Base-by-base conservation (phyloP, 2,329 filamentous ascomycete genomes). In the Lecanosticta acicola region DNA sequence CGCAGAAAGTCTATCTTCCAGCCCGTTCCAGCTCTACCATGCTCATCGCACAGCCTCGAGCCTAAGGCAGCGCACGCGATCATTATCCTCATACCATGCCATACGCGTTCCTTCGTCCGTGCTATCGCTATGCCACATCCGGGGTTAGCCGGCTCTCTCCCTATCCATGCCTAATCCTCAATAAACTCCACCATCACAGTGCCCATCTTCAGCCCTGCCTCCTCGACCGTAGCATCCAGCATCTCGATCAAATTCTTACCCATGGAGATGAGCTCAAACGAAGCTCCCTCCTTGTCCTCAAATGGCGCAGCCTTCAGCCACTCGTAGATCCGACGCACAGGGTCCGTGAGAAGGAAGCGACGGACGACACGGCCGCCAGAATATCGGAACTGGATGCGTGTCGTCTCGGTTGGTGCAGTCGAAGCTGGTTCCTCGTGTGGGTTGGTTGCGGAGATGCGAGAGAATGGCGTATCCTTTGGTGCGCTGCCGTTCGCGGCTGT, bases 181-280 rank as follows among this genome's bases (percentile, higher is more conserved):
- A 59, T 46, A 61, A 89, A 94, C 66, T 96, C 93, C 56, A 98
- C 84, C 87, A 96, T 96, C 5, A 98, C 84, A 0, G 89, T 95
- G 3, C 85, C 89, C 62, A 94, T 91, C 73, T 93, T 94, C 58
- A 98, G 68, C 0, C 90, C 88, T 0, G 85, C 87, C 61, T 88
- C 84, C 56, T 80, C 80, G 49, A 98, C 85, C 1, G 81, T 87
- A 39, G 51, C 41, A 39, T 89, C 83, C 39, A 96, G 72, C 44
- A 75, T 70, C 2, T 50, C 43, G 34, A 96, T 84, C 48, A 98
- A 69, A 60, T 98, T 93, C 62, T 84, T 84, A 39, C 89, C 87
- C 80, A 94, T 85, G 52, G 80, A 80, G 66, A 93, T 89, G 55
- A 98, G 76, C 66, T 97, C 91, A 68, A 98, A 98, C 51, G 80